Percentiles rank a stretch among this genome's conserved stretches.
Evolutionary conservation across 1,139 yeast genomes (phyloP).

Genomic region (Nakaseomyces uthaithaninus): DNA sequence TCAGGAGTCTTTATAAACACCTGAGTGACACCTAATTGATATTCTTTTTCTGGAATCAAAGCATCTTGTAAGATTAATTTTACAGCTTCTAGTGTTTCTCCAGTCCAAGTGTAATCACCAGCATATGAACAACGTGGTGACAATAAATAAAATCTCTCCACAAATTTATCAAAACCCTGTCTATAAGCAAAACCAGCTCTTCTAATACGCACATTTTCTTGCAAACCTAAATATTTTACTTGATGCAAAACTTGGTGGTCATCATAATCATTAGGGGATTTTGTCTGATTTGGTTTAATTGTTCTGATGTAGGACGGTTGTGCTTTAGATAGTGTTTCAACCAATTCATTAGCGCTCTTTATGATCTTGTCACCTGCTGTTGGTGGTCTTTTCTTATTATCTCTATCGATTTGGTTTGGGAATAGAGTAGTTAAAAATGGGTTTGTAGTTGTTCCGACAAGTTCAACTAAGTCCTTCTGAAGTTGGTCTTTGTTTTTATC

Average conservation of each 20-base stretch:
- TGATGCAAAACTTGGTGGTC: conserved; percentile 88
- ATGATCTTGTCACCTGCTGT: conserved; percentile 97
- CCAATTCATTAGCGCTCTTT: conserved; percentile 81
- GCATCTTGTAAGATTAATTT: conserved; percentile 70
- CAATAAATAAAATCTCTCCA: conserved; percentile 85
- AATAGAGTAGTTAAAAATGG: conserved; percentile 59
- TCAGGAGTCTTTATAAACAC: conserved; percentile 97
- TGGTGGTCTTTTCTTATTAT: conserved; percentile 79
- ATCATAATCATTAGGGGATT: conserved; percentile 89
- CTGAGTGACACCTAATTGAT: conserved; percentile 85
- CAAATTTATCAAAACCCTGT: conserved; percentile 93
- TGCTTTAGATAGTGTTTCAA: conserved; percentile 79
- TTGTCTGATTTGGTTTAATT: conserved; percentile 92
- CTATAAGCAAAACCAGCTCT: conserved; percentile 99
- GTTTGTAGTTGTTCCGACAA: conserved; percentile 66
- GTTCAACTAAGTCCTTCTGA: conserved; percentile 77
- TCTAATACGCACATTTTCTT: conserved; percentile 94
- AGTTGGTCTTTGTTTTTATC: conserved; percentile 95
- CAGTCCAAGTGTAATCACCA: conserved; percentile 94
- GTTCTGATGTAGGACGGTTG: conserved; percentile 97
- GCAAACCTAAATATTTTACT: conserved; percentile 89
- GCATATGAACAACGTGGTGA: conserved; percentile 93
- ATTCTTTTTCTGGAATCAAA: conserved; percentile 71
- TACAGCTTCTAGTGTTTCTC: conserved; percentile 78
- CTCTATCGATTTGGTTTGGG: conserved; percentile 67